Conservation (phyloP, 108 stramenopile species). For the Nitzschia sp. region DNA sequence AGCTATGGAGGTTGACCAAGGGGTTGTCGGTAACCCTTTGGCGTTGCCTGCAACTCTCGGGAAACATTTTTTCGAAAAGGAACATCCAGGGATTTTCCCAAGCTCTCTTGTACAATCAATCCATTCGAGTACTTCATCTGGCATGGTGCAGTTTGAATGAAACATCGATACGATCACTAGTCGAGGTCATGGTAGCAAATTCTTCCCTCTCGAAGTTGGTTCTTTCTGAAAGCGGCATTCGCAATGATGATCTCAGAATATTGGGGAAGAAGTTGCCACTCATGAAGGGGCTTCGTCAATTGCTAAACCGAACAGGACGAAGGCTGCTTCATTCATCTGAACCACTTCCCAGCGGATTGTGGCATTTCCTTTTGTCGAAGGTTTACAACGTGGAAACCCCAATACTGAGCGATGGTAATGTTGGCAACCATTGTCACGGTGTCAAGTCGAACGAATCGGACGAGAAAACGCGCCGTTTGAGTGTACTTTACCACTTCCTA, state of each 20-base stretch:
- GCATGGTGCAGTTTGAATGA: conserved; percentile 5
- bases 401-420: not conserved
- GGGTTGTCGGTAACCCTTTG: not conserved
- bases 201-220: not conserved
- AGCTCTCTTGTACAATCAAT: not conserved
- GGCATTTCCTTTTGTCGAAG: conserved; percentile 8
- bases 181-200: conserved; percentile 1
- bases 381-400: conserved; percentile 7
- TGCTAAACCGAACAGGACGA: conserved; percentile 20
- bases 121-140: conserved; percentile 5
- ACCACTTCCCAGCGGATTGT: not conserved
- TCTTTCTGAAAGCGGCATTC: conserved; percentile 13
- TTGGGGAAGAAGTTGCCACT: not conserved
- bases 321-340: conserved; percentile 1
- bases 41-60: conserved; percentile 12
- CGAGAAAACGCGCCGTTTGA: not conserved
- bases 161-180: not conserved
- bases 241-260: not conserved
- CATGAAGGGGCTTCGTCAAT: not conserved
- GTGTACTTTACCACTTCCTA: conserved; percentile 13
- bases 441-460: not conserved
- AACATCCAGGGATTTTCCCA: not conserved
- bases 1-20: not conserved
- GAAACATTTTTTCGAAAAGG: not conserved
- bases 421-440: not conserved